Percentiles rank a stretch among this genome's conserved stretches.
phyloP scores from a whole-genome alignment of 805 yeast genomes.

The Teunomyces funiuensis region DNA sequence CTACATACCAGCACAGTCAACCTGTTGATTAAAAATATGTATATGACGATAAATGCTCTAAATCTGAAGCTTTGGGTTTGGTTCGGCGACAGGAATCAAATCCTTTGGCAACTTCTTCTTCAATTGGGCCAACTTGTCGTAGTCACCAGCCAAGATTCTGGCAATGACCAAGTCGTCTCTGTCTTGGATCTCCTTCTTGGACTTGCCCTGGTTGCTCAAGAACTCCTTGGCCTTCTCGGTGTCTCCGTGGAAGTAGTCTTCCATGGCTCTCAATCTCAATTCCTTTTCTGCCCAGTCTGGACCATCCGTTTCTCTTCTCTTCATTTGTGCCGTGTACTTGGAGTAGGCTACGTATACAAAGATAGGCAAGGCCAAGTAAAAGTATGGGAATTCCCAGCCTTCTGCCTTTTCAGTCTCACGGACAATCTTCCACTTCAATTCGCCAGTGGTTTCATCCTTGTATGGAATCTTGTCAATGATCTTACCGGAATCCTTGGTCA shows the following conservation, averaged over 20 bases:
- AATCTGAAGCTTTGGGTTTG: slow-evolving; percentile 34
- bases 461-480: slow-evolving; percentile 83
- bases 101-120: slow-evolving; percentile 48
- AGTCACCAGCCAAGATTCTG: slow-evolving; percentile 79
- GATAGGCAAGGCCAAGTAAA: slow-evolving; percentile 71
- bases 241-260: slow-evolving; percentile 57
- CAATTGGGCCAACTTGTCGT: slow-evolving; percentile 65
- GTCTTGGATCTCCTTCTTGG: slow-evolving; percentile 56
- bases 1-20: not conserved
- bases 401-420: slow-evolving; percentile 71
- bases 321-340: slow-evolving; percentile 45
- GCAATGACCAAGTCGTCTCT: slow-evolving; percentile 80
- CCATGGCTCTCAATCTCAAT: slow-evolving; percentile 71
- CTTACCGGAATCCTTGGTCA: slow-evolving; percentile 50
- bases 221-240: slow-evolving; percentile 53
- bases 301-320: slow-evolving; percentile 41
- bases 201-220: slow-evolving; percentile 51
- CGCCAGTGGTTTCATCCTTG: slow-evolving; percentile 76
- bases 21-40: slow-evolving; percentile 1
- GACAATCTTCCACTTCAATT: slow-evolving; percentile 73
- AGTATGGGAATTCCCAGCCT: slow-evolving; percentile 82
- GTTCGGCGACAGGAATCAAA: slow-evolving; percentile 26
- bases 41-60: slow-evolving; percentile 15
- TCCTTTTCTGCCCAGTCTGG: slow-evolving; percentile 84
- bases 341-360: slow-evolving; percentile 55